Base-by-base conservation (phyloP, 192 early-diverging fungal species). In the Coemansia sp. region DNA sequence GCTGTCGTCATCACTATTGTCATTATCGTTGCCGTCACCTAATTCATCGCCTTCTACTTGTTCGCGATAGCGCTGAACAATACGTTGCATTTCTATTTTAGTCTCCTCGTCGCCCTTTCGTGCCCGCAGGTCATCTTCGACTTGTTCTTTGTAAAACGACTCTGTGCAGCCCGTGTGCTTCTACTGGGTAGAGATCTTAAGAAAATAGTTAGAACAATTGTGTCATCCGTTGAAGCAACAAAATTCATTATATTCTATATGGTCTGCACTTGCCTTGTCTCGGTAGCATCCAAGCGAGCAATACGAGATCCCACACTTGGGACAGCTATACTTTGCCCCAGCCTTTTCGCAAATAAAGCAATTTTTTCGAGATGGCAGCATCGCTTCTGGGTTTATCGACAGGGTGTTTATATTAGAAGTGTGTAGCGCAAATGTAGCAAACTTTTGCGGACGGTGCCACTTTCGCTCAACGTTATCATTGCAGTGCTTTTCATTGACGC, bases 221-320 rank as follows among this genome's bases (percentile, higher is more conserved):
- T 11, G 5, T 11, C 22, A 9, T 25, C 4, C 25, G 49, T 25
- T 25, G 13, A 52, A 13, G 23, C 9, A 7, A 23, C 23, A 20
- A 22, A 2, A 43, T 22, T 22, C 6, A 1, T 17, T 34, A 25
- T 34, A 29, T 9, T 6, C 7, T 1, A 40, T 40, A 5, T 40
- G 38, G 2, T 40, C 22, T 17, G 10, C 54, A 58, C 65, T 71
- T 62, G 60, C 75, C 52, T 67, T 64, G 62, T 80, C 77, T 33
- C 77, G 68, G 43, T 80, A 80, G 41, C 77, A 80, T 25, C 32
- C 63, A 22, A 80, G 66, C 29, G 77, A 74, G 65, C 77, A 80
- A 23, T 80, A 80, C 11, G 66, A 17, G 14, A 71, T 70, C 6
- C 25, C 23, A 61, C 77, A 80, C 48, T 74, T 80, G n/a, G 77